Percentiles rank a stretch among this genome's conserved stretches.
phyloP scores from a whole-genome alignment of 257 asterid genomes.

The Datura wrightii region DNA sequence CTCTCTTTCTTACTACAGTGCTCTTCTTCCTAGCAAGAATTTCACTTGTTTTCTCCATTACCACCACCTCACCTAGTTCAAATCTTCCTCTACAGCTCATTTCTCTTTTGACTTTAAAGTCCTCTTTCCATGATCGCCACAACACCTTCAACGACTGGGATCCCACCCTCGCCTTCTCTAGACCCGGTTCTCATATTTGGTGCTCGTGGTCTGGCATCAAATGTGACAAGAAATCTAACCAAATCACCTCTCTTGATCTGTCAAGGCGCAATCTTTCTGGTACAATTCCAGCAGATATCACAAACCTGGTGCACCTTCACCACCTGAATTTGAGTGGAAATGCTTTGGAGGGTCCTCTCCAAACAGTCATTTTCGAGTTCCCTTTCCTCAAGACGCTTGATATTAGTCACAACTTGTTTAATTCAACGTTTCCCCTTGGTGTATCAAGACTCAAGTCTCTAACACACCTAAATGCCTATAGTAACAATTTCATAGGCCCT shows the following conservation, averaged over 20 bases:
- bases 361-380: slow-evolving; percentile 58
- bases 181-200: slow-evolving; percentile 58
- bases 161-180: slow-evolving; percentile 43
- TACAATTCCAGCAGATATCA: slow-evolving; percentile 52
- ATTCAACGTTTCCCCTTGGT: slow-evolving; percentile 68
- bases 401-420: slow-evolving; percentile 68
- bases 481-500: slow-evolving; percentile 75
- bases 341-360: slow-evolving; percentile 66
- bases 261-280: slow-evolving; percentile 84
- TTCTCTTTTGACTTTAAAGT: slow-evolving; percentile 67
- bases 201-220: slow-evolving; percentile 79
- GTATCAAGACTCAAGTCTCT: slow-evolving; percentile 65
- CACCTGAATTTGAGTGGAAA: slow-evolving; percentile 75
- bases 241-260: slow-evolving; percentile 62
- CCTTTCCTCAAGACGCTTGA: slow-evolving; percentile 65
- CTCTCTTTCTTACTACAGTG: slow-evolving; percentile 27
- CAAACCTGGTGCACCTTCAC: slow-evolving; percentile 54
- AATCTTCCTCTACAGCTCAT: slow-evolving; percentile 54
- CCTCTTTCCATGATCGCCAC: slow-evolving; percentile 67
- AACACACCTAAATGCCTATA: slow-evolving; percentile 59
- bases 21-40: slow-evolving; percentile 37
- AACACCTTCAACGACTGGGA: slow-evolving; percentile 75
- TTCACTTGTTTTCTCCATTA: slow-evolving; percentile 28
- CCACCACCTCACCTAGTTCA: background rate
- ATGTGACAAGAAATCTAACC: slow-evolving; percentile 58